A percentile compares a stretch with the other conserved stretches of the same genome.
These are phyloP conservation scores for Ampelocalamus luodianensis DNA, from an alignment of 176 grass and related monocot species.

Conservation along the genomic window DNA sequence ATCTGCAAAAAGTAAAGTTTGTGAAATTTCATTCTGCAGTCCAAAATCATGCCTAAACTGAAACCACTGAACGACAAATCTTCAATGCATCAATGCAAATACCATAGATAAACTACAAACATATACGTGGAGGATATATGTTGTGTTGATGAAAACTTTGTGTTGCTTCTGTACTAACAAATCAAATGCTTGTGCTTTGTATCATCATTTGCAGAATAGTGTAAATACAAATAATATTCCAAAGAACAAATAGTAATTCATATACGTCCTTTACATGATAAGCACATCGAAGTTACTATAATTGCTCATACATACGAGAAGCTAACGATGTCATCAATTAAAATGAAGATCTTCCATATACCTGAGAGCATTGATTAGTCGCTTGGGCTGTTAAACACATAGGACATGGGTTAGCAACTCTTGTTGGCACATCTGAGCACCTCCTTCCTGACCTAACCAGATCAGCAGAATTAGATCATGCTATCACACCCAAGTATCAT, in stretches of 20 bases:
- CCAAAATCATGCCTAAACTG: conserved; percentile 14
- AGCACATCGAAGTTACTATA: conserved; percentile 16
- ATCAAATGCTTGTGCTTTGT: neutral
- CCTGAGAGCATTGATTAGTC: conserved; percentile 43
- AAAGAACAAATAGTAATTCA: conserved; percentile 29
- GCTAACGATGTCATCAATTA: neutral
- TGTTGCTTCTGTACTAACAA: conserved; percentile 6
- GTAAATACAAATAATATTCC: neutral
- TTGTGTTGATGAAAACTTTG: neutral
- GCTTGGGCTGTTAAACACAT: conserved; percentile 39
- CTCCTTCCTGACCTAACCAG: conserved; percentile 37
- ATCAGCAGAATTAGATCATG: conserved; percentile 34
- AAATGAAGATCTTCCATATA: conserved; percentile 31
- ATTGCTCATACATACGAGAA: conserved; percentile 5
- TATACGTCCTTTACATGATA: conserved; percentile 1
- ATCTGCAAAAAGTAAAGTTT: neutral
- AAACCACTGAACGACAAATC: neutral
- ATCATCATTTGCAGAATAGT: conserved; percentile 23
- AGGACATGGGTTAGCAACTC: conserved; percentile 43
- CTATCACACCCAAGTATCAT: conserved; percentile 34
- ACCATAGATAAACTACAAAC: neutral
- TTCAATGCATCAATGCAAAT: neutral
- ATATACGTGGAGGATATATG: neutral
- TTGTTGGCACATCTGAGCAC: conserved; percentile 31
- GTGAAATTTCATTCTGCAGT: conserved; percentile 15